Percentiles rank a stretch among this genome's conserved stretches.
Conservation (phyloP, 1,284 basidiomycete genomes). For the Takashimella tepidaria region DNA sequence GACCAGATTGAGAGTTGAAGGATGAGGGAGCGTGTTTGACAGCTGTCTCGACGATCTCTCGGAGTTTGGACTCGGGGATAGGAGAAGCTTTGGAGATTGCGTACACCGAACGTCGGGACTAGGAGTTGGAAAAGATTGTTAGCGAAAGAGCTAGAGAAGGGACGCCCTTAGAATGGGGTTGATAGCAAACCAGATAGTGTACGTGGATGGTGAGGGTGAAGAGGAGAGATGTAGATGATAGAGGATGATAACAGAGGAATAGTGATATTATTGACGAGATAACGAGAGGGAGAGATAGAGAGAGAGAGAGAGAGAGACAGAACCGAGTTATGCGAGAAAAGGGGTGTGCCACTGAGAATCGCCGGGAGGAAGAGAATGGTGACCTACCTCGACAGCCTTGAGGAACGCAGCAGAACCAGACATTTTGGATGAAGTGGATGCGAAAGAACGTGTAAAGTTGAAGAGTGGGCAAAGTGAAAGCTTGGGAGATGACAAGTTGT, state of each 20-base stretch:
- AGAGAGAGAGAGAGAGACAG: background rate
- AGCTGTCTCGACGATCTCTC: constrained; percentile 46
- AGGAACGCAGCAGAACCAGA: constrained; percentile 26
- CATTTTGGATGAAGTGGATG: background rate
- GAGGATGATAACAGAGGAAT: no score
- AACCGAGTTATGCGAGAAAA: no score
- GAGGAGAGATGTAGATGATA: background rate
- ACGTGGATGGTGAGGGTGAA: background rate
- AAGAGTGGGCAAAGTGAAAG: background rate
- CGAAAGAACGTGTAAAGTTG: background rate
- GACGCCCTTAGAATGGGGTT: no score
- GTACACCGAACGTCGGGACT: constrained; percentile 49
- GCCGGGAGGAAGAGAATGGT: background rate
- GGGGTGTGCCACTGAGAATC: no score
- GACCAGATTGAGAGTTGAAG: constrained; percentile 51
- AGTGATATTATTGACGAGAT: background rate
- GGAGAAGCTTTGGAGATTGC: constrained; percentile 44
- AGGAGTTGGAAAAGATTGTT: background rate
- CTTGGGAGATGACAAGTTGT: no score
- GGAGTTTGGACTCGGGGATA: constrained; percentile 44
- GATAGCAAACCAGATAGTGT: background rate
- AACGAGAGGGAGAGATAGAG: background rate
- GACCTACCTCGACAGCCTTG: constrained; percentile 39
- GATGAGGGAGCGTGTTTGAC: constrained; percentile 49
- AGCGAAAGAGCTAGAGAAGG: background rate